These are phyloP conservation scores for Linnemannia hyalina DNA, from an alignment of 192 early-diverging fungal species.

Conservation along the genomic window DNA sequence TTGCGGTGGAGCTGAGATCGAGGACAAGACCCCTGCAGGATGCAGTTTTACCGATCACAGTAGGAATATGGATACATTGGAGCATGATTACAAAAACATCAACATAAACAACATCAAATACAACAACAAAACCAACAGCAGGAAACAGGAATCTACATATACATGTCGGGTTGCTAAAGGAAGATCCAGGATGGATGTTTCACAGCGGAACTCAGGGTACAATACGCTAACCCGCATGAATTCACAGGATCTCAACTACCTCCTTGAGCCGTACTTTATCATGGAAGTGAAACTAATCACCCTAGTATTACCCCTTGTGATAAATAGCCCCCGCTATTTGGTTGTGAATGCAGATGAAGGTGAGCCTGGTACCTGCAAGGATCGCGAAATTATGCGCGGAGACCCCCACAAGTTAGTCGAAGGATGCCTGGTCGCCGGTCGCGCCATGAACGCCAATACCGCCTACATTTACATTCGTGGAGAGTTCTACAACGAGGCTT, in stretches of 20 bases:
- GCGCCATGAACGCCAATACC: conserved; percentile 96
- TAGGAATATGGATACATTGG: too few relatives aligned
- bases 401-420: conserved; percentile 96
- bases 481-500: conserved; percentile 97
- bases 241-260: too few relatives aligned
- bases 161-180: too few relatives aligned
- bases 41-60: too few relatives aligned
- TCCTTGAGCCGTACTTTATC: neutral
- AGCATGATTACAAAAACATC: too few relatives aligned
- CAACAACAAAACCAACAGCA: too few relatives aligned
- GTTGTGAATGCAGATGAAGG: conserved; percentile 99
- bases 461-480: conserved; percentile 99
- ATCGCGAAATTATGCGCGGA: conserved; percentile 88
- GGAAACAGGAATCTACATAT: too few relatives aligned
- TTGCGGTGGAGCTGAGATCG: neutral
- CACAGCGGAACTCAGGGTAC: too few relatives aligned
- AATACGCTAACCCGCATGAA: too few relatives aligned
- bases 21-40: too few relatives aligned
- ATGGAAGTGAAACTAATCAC: neutral
- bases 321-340: conserved; percentile 90
- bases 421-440: conserved; percentile 95
- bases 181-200: too few relatives aligned
- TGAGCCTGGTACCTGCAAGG: conserved; percentile 94
- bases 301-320: neutral
- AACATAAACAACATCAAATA: too few relatives aligned